Base-by-base conservation (phyloP, 345 rosid species). In the Eucalyptus cladocalyx region DNA sequence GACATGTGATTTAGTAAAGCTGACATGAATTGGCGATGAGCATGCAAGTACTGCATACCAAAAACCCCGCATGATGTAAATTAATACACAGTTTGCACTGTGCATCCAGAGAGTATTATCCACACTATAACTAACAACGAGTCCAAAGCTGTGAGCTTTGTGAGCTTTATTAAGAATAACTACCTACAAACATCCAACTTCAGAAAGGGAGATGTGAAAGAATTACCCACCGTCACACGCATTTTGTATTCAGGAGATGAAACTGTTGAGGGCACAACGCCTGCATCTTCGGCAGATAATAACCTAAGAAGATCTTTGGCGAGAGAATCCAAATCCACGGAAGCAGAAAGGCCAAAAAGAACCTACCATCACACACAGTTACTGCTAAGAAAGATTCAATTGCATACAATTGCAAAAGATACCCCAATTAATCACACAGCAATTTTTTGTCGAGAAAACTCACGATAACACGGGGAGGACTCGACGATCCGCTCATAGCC, bases 381-480 rank as follows among this genome's bases (percentile, higher is more conserved):
- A 83, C 43, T 26, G 43, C 48, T 16, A 26, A 76, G 45, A 76
- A 53, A 7, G 32, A 16, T 21, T 76, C 8, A 6, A 40, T 11
- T 34, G 83, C 47, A 37, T 76, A 76, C 47, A 37, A 37, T 40
- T 6, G 83, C 30, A 34, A 9, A 76, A 89, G 86, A 86, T 67
- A 8, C 19, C 43, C 37, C 24, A 80, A 81, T 24, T 32, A 90
- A 60, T 34, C 8, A 30, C 30, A 54, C 47, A 76, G 83, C 83
- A 40, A 76, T 10, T 21, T 76, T 4, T 76, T 37, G 47, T 37
- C 5, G 2, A 48, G 89, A 53, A 85, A 54, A 91, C 99, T 94
- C 93, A 97, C 98, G 10, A 98, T 94, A 56, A 98, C 94, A 58
- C 96, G 96, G 6, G 99, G 98, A 92, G 98, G 92, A 65, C 95